Percentiles rank a stretch among this genome's conserved stretches.
phyloP scores from a whole-genome alignment of 164 flowering plant species.

The Aristolochia contorta region DNA sequence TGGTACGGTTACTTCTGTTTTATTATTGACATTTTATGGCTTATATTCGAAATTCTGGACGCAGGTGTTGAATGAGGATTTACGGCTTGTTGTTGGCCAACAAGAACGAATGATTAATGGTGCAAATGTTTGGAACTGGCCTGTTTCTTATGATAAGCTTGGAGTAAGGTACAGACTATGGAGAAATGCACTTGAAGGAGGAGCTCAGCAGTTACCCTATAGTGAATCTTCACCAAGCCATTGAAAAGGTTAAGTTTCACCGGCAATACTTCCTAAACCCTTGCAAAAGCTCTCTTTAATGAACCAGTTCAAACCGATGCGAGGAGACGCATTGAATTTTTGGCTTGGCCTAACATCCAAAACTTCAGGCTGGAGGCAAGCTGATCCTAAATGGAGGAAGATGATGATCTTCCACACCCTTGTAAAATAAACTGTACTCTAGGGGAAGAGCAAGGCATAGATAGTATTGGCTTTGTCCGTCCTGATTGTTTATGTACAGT shows the following conservation, averaged over 20 bases:
- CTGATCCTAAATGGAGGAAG: not conserved
- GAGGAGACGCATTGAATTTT: not conserved
- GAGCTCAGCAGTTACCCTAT: conserved; percentile 49
- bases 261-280: not conserved
- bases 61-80: conserved; percentile 92
- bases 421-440: not conserved
- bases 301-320: not conserved
- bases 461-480: not conserved
- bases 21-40: not conserved
- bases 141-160: conserved; percentile 85
- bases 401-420: not conserved
- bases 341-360: not conserved
- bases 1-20: not conserved
- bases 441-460: not conserved
- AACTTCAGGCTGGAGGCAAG: no score
- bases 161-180: conserved; percentile 90
- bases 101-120: conserved; percentile 89
- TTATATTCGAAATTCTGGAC: not conserved
- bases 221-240: conserved; percentile 15
- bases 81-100: conserved; percentile 85
- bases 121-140: conserved; percentile 85
- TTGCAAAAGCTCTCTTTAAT: not conserved
- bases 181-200: conserved; percentile 80
- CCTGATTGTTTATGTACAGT: conserved; percentile 4
- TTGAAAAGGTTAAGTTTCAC: not conserved